Evolutionary conservation across 2,329 filamentous ascomycete genomes (phyloP).

Genomic region (Coleophoma cylindrospora): DNA sequence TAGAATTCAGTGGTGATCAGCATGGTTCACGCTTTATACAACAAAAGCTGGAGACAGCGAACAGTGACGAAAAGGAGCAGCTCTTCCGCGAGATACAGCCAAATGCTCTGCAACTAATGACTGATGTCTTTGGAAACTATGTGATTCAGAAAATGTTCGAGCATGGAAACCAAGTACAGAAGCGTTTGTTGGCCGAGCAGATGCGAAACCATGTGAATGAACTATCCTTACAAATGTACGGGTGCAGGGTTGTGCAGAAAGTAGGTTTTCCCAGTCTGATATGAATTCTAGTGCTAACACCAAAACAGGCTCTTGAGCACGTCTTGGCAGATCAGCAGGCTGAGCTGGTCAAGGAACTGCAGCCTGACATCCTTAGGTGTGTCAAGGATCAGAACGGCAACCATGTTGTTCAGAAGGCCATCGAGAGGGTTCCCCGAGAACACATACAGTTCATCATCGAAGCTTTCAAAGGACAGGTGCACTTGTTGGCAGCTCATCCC

Average conservation of each 20-base stretch:
- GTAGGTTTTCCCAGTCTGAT: constrained; percentile 34
- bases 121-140: constrained; percentile 96
- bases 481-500: constrained; percentile 67
- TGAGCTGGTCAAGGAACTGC: constrained; percentile 76
- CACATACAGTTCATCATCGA: constrained; percentile 84
- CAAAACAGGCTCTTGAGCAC: constrained; percentile 73
- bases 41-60: constrained; percentile 83
- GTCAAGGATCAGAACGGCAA: constrained; percentile 90
- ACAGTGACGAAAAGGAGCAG: constrained; percentile 91
- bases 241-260: constrained; percentile 94
- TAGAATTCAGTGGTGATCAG: constrained; percentile 94
- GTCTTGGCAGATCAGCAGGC: constrained; percentile 90
- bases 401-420: constrained; percentile 92
- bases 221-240: constrained; percentile 84
- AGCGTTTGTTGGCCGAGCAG: constrained; percentile 75
- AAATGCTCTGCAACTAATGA: constrained; percentile 86
- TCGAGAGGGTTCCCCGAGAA: constrained; percentile 71
- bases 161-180: constrained; percentile 90
- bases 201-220: constrained; percentile 83
- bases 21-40: constrained; percentile 96
- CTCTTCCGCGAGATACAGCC: constrained; percentile 83
- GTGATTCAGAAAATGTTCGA: constrained; percentile 98
- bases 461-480: constrained; percentile 71
- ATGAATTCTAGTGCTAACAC: constrained; percentile 9
- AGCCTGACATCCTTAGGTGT: constrained; percentile 68